Base-by-base conservation (phyloP, 2,329 filamentous ascomycete species). In the Cladobotryum mycophilum region DNA sequence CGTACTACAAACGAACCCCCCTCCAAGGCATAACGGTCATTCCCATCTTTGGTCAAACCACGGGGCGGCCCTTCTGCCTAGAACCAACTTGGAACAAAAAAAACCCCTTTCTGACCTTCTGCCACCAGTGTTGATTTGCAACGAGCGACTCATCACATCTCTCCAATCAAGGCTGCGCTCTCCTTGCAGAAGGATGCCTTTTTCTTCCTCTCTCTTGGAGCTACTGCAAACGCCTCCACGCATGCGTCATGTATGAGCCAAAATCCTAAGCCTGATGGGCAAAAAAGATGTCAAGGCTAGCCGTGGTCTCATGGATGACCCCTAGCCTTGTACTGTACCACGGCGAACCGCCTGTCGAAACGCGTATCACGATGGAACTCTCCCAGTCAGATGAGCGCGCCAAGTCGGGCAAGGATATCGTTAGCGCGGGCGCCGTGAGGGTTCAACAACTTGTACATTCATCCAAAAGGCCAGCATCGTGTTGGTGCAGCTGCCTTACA, bases 131-230 rank as follows among this genome's bases (percentile, higher is more conserved):
- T 40, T 38, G 41, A 17, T 30, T 33, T 34, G 30, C 37, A 30
- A 13, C 25, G 25, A 30, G 15, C 49, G 49, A 51, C 49, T 51
- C 15, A 43, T 51, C 49, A 51, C 38, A 25, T 51, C 15, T 47
- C 5, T 43, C 41, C 6, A 30, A 30, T 30, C 25, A 30, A 30
- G 25, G 6, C 20, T 5, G 25, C 6, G 2, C 6, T 30, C 25
- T 30, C 25, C 25, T 30, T 30, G 25, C 25, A 30, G 25, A 30
- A 11, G 6, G 9, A 30, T 11, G 25, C 25, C 6, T 30, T 30
- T 30, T 30, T 30, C 25, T 4, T 30, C 20, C 20, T 20, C 20
- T 20, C 9, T 30, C 25, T 30, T 30, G 25, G 25, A 30, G 25
- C 25, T 30, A 30, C 25, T 30, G 25, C 25, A 30, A 30, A 30